A percentile compares a stretch with the other conserved stretches of the same genome.
These are phyloP conservation scores for Aspergillus transmontanensis DNA, from an alignment of 2,329 filamentous ascomycete species.

Conservation along the genomic window DNA sequence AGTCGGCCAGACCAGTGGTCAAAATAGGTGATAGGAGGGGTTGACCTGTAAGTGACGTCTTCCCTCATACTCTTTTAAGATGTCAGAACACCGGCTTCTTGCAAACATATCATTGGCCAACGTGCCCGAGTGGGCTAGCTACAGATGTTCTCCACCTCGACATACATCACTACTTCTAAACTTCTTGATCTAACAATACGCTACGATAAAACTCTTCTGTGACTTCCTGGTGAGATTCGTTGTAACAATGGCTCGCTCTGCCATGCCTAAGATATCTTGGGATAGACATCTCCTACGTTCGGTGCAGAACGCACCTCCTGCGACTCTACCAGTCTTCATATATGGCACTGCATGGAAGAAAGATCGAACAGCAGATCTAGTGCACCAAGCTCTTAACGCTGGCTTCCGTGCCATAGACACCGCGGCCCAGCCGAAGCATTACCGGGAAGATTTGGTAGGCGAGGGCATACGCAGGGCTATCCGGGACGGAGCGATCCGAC, in stretches of 20 bases:
- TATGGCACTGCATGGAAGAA: slow-evolving; percentile 91
- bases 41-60: not conserved
- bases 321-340: slow-evolving; percentile 53
- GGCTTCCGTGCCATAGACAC: slow-evolving; percentile 78
- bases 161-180: not conserved
- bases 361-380: slow-evolving; percentile 65
- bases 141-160: not conserved
- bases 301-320: slow-evolving; percentile 24
- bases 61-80: not conserved
- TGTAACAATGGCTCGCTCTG: slow-evolving; percentile 24
- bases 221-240: not conserved
- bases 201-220: not conserved
- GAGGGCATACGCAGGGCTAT: slow-evolving; percentile 66
- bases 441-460: slow-evolving; percentile 71
- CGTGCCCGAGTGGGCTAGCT: not conserved
- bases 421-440: slow-evolving; percentile 76
- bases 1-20: not conserved
- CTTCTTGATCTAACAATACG: not conserved
- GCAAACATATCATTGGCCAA: not conserved
- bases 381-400: slow-evolving; percentile 66
- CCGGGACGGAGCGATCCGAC: slow-evolving; percentile 58
- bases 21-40: not conserved
- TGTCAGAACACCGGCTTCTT: not conserved
- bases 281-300: slow-evolving; percentile 33
- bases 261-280: slow-evolving; percentile 33